Evolutionary conservation across 1,284 basidiomycete genomes (phyloP).

Genomic region (Trametes pubescens): DNA sequence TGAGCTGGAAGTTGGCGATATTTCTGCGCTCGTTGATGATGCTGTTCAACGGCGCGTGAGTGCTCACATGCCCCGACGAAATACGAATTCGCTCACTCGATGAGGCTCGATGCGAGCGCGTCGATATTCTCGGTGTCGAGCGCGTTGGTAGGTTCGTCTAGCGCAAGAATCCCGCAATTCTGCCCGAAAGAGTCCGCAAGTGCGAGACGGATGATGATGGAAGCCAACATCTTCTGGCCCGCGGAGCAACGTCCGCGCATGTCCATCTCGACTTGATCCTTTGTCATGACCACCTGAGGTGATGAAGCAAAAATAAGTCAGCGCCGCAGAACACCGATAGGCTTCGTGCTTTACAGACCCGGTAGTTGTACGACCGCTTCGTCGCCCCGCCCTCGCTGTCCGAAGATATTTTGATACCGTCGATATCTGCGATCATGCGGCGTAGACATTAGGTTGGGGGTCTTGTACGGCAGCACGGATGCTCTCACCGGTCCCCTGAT

Average conservation of each 20-base stretch:
- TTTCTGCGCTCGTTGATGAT: slow-evolving; percentile 92
- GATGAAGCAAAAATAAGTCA: slow-evolving; percentile 36
- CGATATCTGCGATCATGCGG: slow-evolving; percentile 78
- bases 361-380: slow-evolving; percentile 97
- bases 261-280: slow-evolving; percentile 99
- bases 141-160: slow-evolving; percentile 99
- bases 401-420: slow-evolving; percentile 95
- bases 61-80: slow-evolving; percentile 8
- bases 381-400: slow-evolving; percentile 88
- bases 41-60: slow-evolving; percentile 48
- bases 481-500: slow-evolving; percentile 91
- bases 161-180: slow-evolving; percentile 96
- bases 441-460: slow-evolving; percentile 15
- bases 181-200: slow-evolving; percentile 97
- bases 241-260: slow-evolving; percentile 99
- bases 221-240: slow-evolving; percentile 98
- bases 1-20: slow-evolving; percentile 95
- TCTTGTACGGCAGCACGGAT: slow-evolving; percentile 1
- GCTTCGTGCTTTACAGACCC: slow-evolving; percentile 57
- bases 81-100: slow-evolving; percentile 72
- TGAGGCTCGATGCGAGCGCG: slow-evolving; percentile 89
- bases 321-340: not conserved
- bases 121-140: slow-evolving; percentile 97
- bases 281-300: slow-evolving; percentile 93
- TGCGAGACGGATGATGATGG: slow-evolving; percentile 99